phyloP scores from a whole-genome alignment of 345 rosid species.

The Dipteronia sinensis region DNA sequence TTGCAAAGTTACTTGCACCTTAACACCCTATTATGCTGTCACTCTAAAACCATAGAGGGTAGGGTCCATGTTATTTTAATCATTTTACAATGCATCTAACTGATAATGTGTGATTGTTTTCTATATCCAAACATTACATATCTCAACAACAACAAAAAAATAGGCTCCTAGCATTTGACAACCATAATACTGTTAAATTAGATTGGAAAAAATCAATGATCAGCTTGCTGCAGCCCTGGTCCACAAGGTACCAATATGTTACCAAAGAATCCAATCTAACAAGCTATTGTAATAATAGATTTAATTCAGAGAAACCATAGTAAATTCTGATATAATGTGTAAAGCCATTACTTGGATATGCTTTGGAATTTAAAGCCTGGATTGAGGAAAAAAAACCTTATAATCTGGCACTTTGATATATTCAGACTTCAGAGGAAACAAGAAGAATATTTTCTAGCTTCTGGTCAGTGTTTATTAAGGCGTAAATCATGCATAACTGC shows the following conservation, averaged over 20 bases:
- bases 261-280: not conserved
- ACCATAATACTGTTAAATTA: not conserved
- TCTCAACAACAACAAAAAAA: not conserved
- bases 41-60: not conserved
- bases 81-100: not conserved
- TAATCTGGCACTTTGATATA: constrained; percentile 76
- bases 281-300: not conserved
- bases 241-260: not conserved
- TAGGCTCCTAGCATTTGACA: not conserved
- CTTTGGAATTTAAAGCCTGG: constrained; percentile 2
- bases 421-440: constrained; percentile 66
- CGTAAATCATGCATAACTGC: constrained; percentile 82
- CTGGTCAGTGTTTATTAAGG: constrained; percentile 71
- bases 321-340: not conserved
- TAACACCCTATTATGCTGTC: not conserved
- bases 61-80: not conserved
- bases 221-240: not conserved
- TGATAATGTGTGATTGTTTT: not conserved
- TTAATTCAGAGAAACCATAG: not conserved
- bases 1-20: not conserved
- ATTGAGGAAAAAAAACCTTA: constrained; percentile 40
- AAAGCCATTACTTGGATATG: not conserved
- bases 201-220: not conserved
- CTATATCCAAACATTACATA: not conserved
- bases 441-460: constrained; percentile 86